Conservation (phyloP, 2,329 filamentous ascomycete genomes). For the Diaporthe amygdali region DNA sequence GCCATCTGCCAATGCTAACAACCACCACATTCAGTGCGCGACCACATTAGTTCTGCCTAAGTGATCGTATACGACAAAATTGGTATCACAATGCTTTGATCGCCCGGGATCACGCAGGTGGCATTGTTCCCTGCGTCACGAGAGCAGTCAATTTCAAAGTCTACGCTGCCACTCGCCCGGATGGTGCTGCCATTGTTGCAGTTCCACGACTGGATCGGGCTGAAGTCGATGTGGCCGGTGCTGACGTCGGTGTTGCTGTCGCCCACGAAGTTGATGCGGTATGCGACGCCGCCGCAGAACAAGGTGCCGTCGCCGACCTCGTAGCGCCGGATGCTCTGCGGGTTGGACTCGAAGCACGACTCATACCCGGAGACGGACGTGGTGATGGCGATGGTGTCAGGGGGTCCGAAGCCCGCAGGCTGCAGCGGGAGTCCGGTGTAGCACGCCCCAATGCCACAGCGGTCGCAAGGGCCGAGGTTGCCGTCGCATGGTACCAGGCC, state of each 20-base stretch:
- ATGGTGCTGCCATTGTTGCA: slow-evolving; percentile 18
- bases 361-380: slow-evolving; percentile 3
- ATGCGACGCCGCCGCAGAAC: slow-evolving; percentile 15
- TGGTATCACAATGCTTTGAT: slow-evolving; percentile 4
- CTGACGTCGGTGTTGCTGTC: slow-evolving; percentile 9
- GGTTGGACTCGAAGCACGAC: slow-evolving; percentile 19
- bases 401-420: slow-evolving; percentile 19
- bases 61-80: slow-evolving; percentile 15
- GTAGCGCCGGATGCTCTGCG: slow-evolving; percentile 14
- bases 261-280: slow-evolving; percentile 2
- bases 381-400: slow-evolving; percentile 9
- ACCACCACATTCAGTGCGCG: too few species aligned
- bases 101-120: not conserved
- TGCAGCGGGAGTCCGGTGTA: slow-evolving; percentile 15
- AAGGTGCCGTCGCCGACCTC: slow-evolving; percentile 11
- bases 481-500: not conserved
- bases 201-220: not conserved
- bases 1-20: too few species aligned
- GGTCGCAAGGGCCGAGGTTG: slow-evolving; percentile 13
- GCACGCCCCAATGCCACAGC: slow-evolving; percentile 12
- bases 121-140: slow-evolving; percentile 6
- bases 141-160: slow-evolving; percentile 14
- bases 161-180: slow-evolving; percentile 7
- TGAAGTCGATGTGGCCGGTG: slow-evolving; percentile 9
- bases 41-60: not conserved